phyloP scores from a whole-genome alignment of 495 filamentous ascomycete species.

The Bacidia rubella region DNA sequence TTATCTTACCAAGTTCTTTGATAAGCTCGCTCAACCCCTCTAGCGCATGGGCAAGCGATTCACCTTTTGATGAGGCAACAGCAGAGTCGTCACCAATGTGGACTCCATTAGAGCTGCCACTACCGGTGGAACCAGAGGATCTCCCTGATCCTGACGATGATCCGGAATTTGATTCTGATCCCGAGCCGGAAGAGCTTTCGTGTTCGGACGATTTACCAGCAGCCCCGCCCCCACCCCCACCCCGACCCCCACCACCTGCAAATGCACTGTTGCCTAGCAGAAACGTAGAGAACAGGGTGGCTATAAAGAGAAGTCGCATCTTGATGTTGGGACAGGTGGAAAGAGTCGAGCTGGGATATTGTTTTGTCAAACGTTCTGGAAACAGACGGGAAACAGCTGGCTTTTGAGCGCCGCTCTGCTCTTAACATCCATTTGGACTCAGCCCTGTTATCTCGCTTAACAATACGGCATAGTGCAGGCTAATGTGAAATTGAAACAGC shows the following conservation, averaged over 20 bases:
- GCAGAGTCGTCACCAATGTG: background rate
- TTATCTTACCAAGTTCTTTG: background rate
- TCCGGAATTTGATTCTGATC: background rate
- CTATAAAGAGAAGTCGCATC: background rate
- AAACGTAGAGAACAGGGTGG: background rate
- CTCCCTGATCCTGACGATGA: too few relatives aligned
- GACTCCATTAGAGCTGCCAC: background rate
- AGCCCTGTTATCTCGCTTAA: background rate
- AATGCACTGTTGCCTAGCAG: background rate
- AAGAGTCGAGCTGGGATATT: background rate
- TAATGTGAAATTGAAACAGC: background rate
- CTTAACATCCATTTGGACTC: background rate
- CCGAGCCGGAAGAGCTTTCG: background rate
- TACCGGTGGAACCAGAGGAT: background rate
- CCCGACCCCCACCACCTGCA: background rate
- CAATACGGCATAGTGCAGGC: background rate
- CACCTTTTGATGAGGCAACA: too few relatives aligned
- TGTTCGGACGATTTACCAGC: background rate
- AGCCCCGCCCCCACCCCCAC: background rate
- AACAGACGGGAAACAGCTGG: background rate
- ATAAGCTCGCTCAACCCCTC: background rate
- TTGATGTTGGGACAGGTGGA: background rate
- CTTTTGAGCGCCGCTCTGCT: background rate
- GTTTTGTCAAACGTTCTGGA: background rate
- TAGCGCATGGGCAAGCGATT: background rate